phyloP scores from a whole-genome alignment of 2,329 filamentous ascomycete genomes.

The Fusarium sp. region DNA sequence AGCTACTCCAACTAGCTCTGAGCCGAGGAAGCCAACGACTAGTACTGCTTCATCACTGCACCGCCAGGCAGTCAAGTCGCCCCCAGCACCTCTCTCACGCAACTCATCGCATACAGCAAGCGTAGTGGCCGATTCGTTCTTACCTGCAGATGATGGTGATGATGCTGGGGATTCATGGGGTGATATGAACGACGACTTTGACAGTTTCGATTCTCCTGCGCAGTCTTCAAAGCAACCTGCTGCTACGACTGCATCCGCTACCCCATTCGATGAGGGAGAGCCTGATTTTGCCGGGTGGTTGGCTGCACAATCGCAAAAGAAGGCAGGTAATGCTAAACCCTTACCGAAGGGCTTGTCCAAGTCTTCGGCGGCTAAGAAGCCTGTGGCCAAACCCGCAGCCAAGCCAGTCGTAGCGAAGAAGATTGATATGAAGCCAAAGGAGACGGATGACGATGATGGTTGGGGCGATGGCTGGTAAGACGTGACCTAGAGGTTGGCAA shows the following conservation, averaged over 20 bases:
- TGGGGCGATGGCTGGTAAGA: conserved; percentile 75
- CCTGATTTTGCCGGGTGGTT: conserved; percentile 97
- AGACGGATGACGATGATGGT: conserved; percentile 67
- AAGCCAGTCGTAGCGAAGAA: conserved; percentile 70
- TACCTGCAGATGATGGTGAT: conserved; percentile 67
- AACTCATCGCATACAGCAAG: conserved; percentile 61
- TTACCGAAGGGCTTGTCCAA: conserved; percentile 88
- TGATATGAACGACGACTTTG: conserved; percentile 68
- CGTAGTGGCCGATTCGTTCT: conserved; percentile 62
- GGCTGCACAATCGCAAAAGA: conserved; percentile 84
- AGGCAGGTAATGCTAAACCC: conserved; percentile 67
- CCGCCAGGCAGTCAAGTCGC: conserved; percentile 69
- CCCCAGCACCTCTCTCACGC: conserved; percentile 60
- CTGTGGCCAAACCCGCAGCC: conserved; percentile 55
- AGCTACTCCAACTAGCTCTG: conserved; percentile 56
- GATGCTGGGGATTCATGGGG: conserved; percentile 84
- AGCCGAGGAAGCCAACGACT: conserved; percentile 54
- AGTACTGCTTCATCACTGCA: conserved; percentile 70
- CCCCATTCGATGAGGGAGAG: conserved; percentile 85
- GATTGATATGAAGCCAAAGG: conserved; percentile 76
- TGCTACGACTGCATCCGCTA: conserved; percentile 53
- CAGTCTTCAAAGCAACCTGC: conserved; percentile 38
- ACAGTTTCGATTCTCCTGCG: conserved; percentile 56
- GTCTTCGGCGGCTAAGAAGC: conserved; percentile 58
- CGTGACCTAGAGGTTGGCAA: not conserved